Evolutionary conservation across 345 rosid species (phyloP).

Genomic region (Draba incana): DNA sequence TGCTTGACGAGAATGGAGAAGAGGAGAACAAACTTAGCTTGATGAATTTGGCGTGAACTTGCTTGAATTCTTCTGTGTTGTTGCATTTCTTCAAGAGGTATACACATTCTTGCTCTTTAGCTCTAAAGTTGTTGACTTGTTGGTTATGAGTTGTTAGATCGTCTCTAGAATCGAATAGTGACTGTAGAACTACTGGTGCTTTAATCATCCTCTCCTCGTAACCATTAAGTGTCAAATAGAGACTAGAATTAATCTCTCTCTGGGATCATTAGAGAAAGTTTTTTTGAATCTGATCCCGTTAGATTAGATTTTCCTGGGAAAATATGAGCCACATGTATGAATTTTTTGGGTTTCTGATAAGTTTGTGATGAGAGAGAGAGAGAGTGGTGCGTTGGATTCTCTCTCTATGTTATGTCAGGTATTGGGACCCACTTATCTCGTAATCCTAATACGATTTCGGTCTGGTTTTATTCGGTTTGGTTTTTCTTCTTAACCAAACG

Average conservation of each 20-base stretch:
- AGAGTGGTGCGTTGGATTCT: neutral
- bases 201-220: constrained; percentile 33
- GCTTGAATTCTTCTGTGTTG: constrained; percentile 55
- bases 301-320: neutral
- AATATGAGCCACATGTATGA: constrained; percentile 5
- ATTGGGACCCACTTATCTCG: neutral
- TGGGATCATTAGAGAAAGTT: neutral
- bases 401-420: neutral
- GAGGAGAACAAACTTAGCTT: constrained; percentile 38
- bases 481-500: too few species aligned
- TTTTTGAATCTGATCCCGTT: constrained; percentile 8
- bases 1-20: constrained; percentile 37
- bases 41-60: constrained; percentile 57
- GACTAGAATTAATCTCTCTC: neutral
- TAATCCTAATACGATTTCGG: neutral
- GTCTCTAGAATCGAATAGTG: constrained; percentile 35
- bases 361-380: constrained; percentile 7
- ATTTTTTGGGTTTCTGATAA: neutral
- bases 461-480: too few species aligned
- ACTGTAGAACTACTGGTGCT: constrained; percentile 29
- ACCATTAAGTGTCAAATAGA: constrained; percentile 13
- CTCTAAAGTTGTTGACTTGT: constrained; percentile 35
- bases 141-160: constrained; percentile 13
- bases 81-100: constrained; percentile 59
- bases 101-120: constrained; percentile 64